Conservation (phyloP, 345 rosid genomes). For the Salix brachista region DNA sequence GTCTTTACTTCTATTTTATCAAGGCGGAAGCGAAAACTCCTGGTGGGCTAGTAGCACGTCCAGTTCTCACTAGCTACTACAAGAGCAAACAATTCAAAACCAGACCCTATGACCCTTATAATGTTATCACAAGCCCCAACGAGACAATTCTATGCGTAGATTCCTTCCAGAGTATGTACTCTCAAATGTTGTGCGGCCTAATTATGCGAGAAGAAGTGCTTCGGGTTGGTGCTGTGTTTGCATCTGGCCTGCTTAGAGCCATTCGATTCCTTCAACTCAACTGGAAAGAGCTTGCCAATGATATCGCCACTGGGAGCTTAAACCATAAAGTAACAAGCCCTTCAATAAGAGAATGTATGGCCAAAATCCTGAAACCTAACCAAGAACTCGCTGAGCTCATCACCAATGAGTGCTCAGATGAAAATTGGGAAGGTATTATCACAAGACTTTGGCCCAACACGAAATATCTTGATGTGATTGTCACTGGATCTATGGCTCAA, state of each 20-base stretch:
- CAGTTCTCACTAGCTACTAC: conserved; percentile 96
- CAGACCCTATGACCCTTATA: conserved; percentile 81
- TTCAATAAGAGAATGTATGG: conserved; percentile 42
- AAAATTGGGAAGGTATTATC: conserved; percentile 73
- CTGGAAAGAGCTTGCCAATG: conserved; percentile 58
- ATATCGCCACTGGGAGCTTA: conserved; percentile 58
- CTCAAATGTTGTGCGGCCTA: conserved; percentile 89
- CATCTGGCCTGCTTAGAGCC: conserved; percentile 89
- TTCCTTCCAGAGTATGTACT: conserved; percentile 93
- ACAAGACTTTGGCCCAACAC: conserved; percentile 86
- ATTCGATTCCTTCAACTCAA: conserved; percentile 81
- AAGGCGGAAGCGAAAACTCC: conserved; percentile 89
- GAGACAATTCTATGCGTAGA: conserved; percentile 87
- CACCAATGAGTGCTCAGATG: conserved; percentile 40
- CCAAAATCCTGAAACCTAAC: conserved; percentile 48
- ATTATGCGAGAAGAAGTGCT: conserved; percentile 69
- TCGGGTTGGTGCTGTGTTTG: conserved; percentile 86
- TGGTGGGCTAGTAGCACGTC: conserved; percentile 80
- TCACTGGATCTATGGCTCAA: conserved; percentile 96
- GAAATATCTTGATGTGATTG: conserved; percentile 83
- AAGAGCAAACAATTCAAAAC: conserved; percentile 82
- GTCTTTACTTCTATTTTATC: conserved; percentile 73
- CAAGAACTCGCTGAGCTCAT: conserved; percentile 53
- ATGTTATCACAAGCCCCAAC: conserved; percentile 86
- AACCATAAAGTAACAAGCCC: conserved; percentile 47